Percentiles rank a stretch among this genome's conserved stretches.
These are phyloP conservation scores for Aspergillus novofumigatus DNA, from an alignment of 2,329 filamentous ascomycete species.

Conservation along the genomic window DNA sequence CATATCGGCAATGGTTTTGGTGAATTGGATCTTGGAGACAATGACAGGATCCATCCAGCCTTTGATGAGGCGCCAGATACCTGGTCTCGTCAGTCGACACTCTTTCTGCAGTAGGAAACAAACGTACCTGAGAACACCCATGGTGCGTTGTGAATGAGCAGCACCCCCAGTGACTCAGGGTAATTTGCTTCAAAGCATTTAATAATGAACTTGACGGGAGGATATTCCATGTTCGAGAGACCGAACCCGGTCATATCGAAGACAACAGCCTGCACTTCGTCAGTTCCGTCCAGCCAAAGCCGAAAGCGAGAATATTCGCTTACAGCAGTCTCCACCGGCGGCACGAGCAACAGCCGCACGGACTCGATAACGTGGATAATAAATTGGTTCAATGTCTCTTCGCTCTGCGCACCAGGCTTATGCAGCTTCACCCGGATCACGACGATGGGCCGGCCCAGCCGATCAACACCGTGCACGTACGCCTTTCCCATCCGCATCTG, in stretches of 20 bases:
- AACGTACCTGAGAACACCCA: constrained; percentile 84
- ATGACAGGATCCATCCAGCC: constrained; percentile 97
- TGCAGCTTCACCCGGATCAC: constrained; percentile 77
- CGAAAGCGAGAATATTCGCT: constrained; percentile 35
- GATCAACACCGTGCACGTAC: constrained; percentile 81
- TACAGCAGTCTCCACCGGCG: constrained; percentile 85
- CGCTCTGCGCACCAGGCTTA: constrained; percentile 76
- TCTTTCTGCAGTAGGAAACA: not conserved
- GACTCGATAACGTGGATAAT: constrained; percentile 93
- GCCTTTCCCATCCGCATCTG: constrained; percentile 88
- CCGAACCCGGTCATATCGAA: constrained; percentile 96
- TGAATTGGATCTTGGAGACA: constrained; percentile 87
- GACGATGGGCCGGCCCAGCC: constrained; percentile 76
- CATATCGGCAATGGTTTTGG: constrained; percentile 71
- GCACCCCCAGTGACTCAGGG: constrained; percentile 79
- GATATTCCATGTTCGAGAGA: constrained; percentile 96
- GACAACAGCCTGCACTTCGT: constrained; percentile 63
- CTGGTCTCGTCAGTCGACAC: constrained; percentile 36
- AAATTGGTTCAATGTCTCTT: constrained; percentile 76
- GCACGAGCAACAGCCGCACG: constrained; percentile 70
- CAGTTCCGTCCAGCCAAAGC: not conserved
- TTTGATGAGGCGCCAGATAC: constrained; percentile 88
- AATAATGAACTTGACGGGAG: constrained; percentile 96
- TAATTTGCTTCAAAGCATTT: constrained; percentile 98
- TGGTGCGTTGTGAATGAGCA: constrained; percentile 88